A percentile compares a stretch with the other conserved stretches of the same genome.
Evolutionary conservation across 2,329 filamentous ascomycete species (phyloP).

Genomic region (Venturia carpophila): DNA sequence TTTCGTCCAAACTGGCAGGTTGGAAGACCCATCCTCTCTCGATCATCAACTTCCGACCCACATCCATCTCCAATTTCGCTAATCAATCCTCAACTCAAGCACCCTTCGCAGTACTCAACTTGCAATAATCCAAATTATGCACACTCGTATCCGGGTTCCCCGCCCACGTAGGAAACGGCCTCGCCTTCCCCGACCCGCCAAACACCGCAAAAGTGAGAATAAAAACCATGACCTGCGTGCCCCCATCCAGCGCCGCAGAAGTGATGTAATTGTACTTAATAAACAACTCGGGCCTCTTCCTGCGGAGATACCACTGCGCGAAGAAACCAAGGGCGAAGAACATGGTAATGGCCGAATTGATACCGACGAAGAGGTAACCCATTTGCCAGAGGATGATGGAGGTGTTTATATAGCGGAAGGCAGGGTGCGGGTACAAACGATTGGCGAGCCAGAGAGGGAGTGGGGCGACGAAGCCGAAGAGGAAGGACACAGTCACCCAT

Average conservation of each 20-base stretch:
- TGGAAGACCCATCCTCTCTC: too few species aligned
- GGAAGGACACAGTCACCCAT: constrained; percentile 32
- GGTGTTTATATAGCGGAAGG: constrained; percentile 34
- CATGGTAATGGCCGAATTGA: constrained; percentile 32
- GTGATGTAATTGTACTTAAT: constrained; percentile 38
- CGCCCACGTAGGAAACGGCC: neutral
- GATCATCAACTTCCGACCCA: too few species aligned
- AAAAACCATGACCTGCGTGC: constrained; percentile 35
- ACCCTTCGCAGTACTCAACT: neutral
- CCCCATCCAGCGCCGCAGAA: constrained; percentile 35
- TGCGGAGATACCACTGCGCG: constrained; percentile 32
- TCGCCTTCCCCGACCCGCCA: constrained; percentile 8
- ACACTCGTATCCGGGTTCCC: constrained; percentile 12
- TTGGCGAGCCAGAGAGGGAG: constrained; percentile 26
- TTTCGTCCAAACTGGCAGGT: too few species aligned
- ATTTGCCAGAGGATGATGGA: constrained; percentile 38
- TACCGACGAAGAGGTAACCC: constrained; percentile 37
- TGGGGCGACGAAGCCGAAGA: constrained; percentile 36
- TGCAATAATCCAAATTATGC: constrained; percentile 13
- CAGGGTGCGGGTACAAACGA: constrained; percentile 25
- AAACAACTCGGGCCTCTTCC: constrained; percentile 31
- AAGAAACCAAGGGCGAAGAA: constrained; percentile 32
- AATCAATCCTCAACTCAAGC: neutral
- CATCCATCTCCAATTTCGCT: too few species aligned
- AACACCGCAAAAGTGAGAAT: constrained; percentile 37